Conservation (phyloP, 148 eudicot species). For the Camellia lanceoleosa region DNA sequence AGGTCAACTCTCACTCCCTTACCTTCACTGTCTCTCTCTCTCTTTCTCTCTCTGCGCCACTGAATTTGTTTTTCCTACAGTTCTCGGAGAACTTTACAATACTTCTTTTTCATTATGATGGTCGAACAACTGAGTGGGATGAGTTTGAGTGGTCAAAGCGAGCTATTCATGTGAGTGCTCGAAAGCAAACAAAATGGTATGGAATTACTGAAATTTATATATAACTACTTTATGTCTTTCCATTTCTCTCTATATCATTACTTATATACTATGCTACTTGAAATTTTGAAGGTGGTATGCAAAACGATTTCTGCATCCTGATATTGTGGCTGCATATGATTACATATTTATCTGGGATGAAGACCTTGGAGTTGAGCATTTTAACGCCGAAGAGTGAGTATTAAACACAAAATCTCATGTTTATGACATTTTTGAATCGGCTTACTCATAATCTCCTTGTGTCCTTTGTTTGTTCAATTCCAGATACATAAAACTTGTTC, state of each 20-base stretch:
- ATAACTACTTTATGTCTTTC: neutral
- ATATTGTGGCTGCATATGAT: constrained; percentile 85
- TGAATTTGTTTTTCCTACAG: constrained; percentile 29
- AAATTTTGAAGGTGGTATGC: constrained; percentile 84
- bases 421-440: neutral
- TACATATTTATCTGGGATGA: constrained; percentile 97
- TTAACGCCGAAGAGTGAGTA: constrained; percentile 84
- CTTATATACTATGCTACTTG: constrained; percentile 13
- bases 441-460: neutral
- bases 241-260: neutral
- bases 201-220: constrained; percentile 6
- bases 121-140: constrained; percentile 71
- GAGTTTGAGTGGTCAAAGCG: constrained; percentile 81
- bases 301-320: constrained; percentile 90
- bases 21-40: neutral
- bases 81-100: constrained; percentile 78
- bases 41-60: neutral
- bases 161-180: constrained; percentile 73
- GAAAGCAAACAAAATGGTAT: constrained; percentile 78
- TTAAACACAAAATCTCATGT: neutral
- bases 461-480: constrained; percentile 14
- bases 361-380: constrained; percentile 85
- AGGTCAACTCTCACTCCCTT: constrained; percentile 39
- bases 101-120: constrained; percentile 81
- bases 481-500: constrained; percentile 77